Evolutionary conservation across 805 yeast genomes (phyloP).

Genomic region (Barnettozyma californica): DNA sequence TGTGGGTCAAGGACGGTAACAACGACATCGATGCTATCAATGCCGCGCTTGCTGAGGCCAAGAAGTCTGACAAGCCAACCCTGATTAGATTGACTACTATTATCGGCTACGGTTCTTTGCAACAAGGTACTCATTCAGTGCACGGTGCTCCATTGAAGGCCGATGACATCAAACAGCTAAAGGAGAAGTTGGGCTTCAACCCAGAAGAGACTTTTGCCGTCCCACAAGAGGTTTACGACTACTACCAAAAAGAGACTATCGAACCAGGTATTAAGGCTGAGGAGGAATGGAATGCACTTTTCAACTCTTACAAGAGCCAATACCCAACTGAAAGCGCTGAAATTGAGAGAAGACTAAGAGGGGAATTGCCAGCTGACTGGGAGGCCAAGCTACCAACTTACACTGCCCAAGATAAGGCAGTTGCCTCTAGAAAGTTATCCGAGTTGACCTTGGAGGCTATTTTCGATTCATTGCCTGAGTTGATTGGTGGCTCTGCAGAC

Average conservation of each 20-base stretch:
- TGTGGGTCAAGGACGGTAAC: constrained; percentile 77
- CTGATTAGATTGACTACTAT: constrained; percentile 84
- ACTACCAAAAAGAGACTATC: constrained; percentile 49
- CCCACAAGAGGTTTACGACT: constrained; percentile 76
- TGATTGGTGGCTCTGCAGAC: constrained; percentile 98
- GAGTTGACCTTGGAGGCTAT: constrained; percentile 69
- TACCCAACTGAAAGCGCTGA: constrained; percentile 79
- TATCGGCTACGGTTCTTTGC: constrained; percentile 89
- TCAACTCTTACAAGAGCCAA: constrained; percentile 56
- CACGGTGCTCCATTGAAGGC: constrained; percentile 96
- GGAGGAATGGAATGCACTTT: constrained; percentile 66
- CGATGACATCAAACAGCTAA: constrained; percentile 86
- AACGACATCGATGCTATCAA: constrained; percentile 65
- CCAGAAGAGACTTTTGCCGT: constrained; percentile 76
- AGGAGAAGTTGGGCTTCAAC: constrained; percentile 80
- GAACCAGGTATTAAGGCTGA: constrained; percentile 63
- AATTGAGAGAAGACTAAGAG: constrained; percentile 68
- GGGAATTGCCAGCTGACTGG: constrained; percentile 83
- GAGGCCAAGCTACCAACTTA: constrained; percentile 69
- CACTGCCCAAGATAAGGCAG: constrained; percentile 70
- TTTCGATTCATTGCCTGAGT: constrained; percentile 69
- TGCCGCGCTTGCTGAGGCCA: constrained; percentile 76
- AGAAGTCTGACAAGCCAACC: constrained; percentile 82
- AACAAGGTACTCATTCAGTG: constrained; percentile 82
- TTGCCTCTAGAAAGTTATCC: constrained; percentile 92